Percentiles rank a stretch among this genome's conserved stretches.
These are phyloP conservation scores for Plasmodium vivax DNA, from an alignment of 169 alveolate species.

Conservation along the genomic window DNA sequence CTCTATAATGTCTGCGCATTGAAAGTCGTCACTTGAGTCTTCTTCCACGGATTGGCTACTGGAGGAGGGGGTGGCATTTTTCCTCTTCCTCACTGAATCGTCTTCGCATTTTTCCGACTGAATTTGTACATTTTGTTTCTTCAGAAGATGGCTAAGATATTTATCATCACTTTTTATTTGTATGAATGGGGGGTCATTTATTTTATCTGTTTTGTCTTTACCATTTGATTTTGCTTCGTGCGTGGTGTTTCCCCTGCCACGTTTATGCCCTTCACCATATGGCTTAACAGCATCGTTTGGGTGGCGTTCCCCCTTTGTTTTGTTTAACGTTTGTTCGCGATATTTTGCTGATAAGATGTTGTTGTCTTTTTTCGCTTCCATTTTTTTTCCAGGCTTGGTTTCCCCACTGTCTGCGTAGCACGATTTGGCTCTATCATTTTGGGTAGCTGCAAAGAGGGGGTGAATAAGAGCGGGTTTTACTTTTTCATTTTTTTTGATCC, in stretches of 20 bases:
- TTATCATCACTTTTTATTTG: constrained; percentile 49
- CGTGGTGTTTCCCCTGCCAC: not conserved
- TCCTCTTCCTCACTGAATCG: not conserved
- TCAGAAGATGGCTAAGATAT: constrained; percentile 33
- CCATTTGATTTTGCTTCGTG: not conserved
- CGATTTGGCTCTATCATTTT: not conserved
- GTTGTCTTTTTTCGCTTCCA: not conserved
- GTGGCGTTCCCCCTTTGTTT: not conserved
- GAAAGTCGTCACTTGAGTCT: constrained; percentile 30
- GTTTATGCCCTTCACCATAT: not conserved
- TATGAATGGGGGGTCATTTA: not conserved
- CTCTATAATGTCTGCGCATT: constrained; percentile 36
- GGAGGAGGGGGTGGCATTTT: not conserved
- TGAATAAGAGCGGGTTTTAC: not conserved
- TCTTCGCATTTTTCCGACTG: constrained; percentile 17
- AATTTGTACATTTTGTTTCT: constrained; percentile 14
- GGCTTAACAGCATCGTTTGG: not conserved
- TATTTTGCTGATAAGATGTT: not conserved
- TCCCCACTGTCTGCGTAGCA: not conserved
- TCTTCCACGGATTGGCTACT: not conserved
- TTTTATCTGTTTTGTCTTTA: not conserved
- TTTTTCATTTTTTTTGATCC: not conserved
- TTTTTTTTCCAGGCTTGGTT: not conserved
- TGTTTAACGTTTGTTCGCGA: not conserved
- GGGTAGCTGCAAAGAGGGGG: not conserved